A percentile compares a stretch with the other conserved stretches of the same genome.
Evolutionary conservation across 1,284 basidiomycete genomes (phyloP).

Genomic region (Cryptococcus sp.): DNA sequence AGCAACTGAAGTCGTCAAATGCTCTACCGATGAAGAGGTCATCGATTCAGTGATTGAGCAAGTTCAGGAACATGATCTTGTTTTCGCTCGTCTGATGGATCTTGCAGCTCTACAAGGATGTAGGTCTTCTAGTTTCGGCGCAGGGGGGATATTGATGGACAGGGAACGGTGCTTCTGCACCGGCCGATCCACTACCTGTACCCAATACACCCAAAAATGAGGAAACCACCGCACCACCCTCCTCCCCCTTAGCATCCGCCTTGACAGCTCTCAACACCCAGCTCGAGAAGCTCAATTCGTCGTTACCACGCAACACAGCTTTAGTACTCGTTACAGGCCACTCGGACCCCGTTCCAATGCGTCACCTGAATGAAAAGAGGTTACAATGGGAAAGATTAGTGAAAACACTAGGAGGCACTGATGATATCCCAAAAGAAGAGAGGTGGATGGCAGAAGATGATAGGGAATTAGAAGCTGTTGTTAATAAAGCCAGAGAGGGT

Average conservation of each 20-base stretch:
- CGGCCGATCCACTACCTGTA: not conserved
- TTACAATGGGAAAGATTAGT: conserved; percentile 66
- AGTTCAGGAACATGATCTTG: conserved; percentile 66
- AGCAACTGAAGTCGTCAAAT: not conserved
- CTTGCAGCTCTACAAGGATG: conserved; percentile 72
- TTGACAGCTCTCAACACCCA: conserved; percentile 56
- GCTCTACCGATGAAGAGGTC: conserved; percentile 34
- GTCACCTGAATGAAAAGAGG: conserved; percentile 63
- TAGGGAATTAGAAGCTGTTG: conserved; percentile 68
- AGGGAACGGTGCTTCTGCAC: conserved; percentile 7
- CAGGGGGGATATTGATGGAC: not conserved
- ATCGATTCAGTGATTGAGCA: conserved; percentile 47
- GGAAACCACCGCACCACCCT: conserved; percentile 3
- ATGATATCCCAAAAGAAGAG: conserved; percentile 46
- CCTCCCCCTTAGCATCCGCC: conserved; percentile 14
- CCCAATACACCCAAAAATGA: conserved; percentile 1
- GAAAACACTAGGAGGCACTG: conserved; percentile 51
- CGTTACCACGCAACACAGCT: conserved; percentile 71
- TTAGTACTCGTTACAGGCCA: conserved; percentile 81
- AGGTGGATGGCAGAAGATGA: conserved; percentile 73
- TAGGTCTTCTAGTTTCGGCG: conserved; percentile 48
- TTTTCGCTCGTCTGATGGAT: conserved; percentile 74
- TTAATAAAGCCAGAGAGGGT: conserved; percentile 71
- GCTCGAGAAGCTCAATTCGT: conserved; percentile 59
- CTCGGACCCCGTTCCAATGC: conserved; percentile 74